Conservation (phyloP, 495 filamentous ascomycete genomes). For the Penicillium ucsense region DNA sequence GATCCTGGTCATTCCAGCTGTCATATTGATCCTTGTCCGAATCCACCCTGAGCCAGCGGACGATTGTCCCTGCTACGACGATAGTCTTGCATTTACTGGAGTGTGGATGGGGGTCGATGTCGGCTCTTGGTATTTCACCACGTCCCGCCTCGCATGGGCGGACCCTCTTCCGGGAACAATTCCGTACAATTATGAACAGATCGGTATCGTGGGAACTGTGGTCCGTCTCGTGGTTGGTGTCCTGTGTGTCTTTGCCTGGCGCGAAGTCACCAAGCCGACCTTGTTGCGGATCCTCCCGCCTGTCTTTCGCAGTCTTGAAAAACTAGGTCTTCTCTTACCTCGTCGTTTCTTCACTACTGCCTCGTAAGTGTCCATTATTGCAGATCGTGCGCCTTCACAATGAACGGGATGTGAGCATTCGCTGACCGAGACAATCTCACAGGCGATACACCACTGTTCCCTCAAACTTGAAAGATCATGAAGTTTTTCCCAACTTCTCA, state of each 20-base stretch:
- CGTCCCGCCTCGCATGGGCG: slow-evolving; percentile 44
- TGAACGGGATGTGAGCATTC: neutral
- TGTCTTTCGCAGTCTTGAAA: slow-evolving; percentile 77
- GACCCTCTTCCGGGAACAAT: slow-evolving; percentile 50
- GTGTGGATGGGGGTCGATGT: slow-evolving; percentile 74
- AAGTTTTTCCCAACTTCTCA: slow-evolving; percentile 73
- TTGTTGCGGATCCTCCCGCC: slow-evolving; percentile 71
- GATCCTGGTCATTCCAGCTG: slow-evolving; percentile 48
- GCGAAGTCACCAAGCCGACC: slow-evolving; percentile 75
- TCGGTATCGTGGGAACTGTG: slow-evolving; percentile 52
- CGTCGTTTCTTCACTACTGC: slow-evolving; percentile 84
- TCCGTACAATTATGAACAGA: slow-evolving; percentile 50
- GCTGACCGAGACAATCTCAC: neutral
- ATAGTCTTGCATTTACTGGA: slow-evolving; percentile 86
- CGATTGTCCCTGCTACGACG: slow-evolving; percentile 95
- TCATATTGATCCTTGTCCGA: slow-evolving; percentile 66
- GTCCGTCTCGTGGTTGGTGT: slow-evolving; percentile 70
- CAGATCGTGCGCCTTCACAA: no score
- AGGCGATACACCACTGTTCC: slow-evolving; percentile 84
- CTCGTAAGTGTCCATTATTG: slow-evolving; percentile 41
- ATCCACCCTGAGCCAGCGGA: slow-evolving; percentile 94
- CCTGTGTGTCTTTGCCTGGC: slow-evolving; percentile 75
- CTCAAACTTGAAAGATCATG: slow-evolving; percentile 64
- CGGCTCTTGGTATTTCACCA: slow-evolving; percentile 71
- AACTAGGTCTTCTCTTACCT: slow-evolving; percentile 64